Evolutionary conservation across 768 basidiomycete species (phyloP), one percentile per base, ranked within the genome.

Genomic region (Kwoniella dejecticola): DNA sequence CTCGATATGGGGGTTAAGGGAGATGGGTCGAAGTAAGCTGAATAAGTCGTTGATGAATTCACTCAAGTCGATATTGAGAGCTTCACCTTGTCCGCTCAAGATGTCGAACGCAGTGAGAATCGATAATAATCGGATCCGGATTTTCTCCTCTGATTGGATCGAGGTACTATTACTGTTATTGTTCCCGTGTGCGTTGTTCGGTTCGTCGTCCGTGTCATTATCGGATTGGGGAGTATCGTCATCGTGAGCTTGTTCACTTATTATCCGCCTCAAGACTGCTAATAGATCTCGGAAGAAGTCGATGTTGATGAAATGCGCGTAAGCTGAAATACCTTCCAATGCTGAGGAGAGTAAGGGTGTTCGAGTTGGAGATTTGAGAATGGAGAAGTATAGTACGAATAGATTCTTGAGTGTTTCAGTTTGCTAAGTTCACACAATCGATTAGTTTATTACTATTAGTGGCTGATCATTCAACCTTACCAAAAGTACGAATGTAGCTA

Each of bases 201-300:
- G 46, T 50, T 76, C 79, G 47, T 79, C 78, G 47, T 77, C 80
- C 24, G 79, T 79, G n/a, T 81, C 80, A 27, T 81, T 79, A 58
- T 81, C 80, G 27, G 41, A 15, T 12, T 8, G 8, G 36, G 36
- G 17, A 15, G 13, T 24, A 4, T 24, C 24, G 2, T 23, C 29
- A 46, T 82, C 81, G 13, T 49, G 44, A 8, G 61, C 63, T 11
- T 64, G 77, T 63, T 85, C 85, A 52, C 81, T 73, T 70, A 94
- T 85, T 60, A 94, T 84, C 60, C 83, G 83, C 80, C 89, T 89
- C 31, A 99, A 82, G 4, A 93, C 90, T 55, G 85, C 83, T 82
- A 99, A 84, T 47, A 99, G 83, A 80, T 99, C 96, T 73, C 88
- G 88, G 85, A 98, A 99, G 81, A 99, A 98, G 78, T 99, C 94